Evolutionary conservation across 768 basidiomycete genomes (phyloP).

Genomic region (Collybia sordida): DNA sequence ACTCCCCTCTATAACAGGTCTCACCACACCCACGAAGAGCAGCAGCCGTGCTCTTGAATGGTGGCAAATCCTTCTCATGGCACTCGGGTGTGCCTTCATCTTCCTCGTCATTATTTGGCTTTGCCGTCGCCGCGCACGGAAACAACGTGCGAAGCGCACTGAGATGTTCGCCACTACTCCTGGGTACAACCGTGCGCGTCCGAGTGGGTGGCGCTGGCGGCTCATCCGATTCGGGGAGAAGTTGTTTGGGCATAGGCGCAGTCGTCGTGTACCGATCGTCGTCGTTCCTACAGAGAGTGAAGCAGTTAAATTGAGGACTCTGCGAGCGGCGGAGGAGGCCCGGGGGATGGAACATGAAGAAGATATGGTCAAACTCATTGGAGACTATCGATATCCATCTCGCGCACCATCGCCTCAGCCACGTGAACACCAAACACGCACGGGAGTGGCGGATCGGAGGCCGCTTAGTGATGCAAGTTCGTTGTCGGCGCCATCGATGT

Average conservation of each 20-base stretch:
- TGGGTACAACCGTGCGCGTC: constrained; percentile 35
- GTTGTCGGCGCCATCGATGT: constrained; percentile 48
- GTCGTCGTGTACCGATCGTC: constrained; percentile 8
- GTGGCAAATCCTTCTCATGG: constrained; percentile 88
- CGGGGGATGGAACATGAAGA: constrained; percentile 12
- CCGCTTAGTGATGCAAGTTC: constrained; percentile 23
- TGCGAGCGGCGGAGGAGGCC: constrained; percentile 20
- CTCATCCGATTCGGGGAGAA: constrained; percentile 57
- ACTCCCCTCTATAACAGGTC: constrained; percentile 56
- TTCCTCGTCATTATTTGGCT: constrained; percentile 63
- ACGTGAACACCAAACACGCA: constrained; percentile 8
- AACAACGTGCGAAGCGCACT: constrained; percentile 65
- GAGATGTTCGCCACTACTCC: constrained; percentile 50
- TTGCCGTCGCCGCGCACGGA: constrained; percentile 68
- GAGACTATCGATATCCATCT: constrained; percentile 11
- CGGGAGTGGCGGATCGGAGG: constrained; percentile 6
- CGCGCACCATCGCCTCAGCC: constrained; percentile 22
- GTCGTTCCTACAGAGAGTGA: constrained; percentile 10
- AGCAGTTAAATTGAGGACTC: constrained; percentile 12
- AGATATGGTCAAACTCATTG: constrained; percentile 25
- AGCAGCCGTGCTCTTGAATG: constrained; percentile 49
- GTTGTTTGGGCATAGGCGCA: constrained; percentile 52
- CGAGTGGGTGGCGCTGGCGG: constrained; percentile 51
- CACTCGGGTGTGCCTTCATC: constrained; percentile 79
- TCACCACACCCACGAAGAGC: constrained; percentile 44